Evolutionary conservation across 768 basidiomycete species (phyloP), one percentile per base, ranked within the genome.

Genomic region (Lactifluus echinatus): DNA sequence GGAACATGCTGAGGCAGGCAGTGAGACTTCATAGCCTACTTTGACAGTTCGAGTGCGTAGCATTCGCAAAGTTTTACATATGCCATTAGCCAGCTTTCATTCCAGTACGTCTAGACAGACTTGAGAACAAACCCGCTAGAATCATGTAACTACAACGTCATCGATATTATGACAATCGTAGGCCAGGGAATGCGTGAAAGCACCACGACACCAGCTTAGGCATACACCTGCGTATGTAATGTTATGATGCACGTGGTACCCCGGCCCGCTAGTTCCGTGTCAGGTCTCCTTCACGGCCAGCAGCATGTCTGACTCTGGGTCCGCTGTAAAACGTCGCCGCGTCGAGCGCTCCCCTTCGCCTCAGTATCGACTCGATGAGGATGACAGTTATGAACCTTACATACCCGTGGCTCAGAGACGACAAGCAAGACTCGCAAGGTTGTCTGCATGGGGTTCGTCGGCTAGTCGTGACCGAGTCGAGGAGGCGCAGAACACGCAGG

Each of bases 331-430:
- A 21, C 81, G 70, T 49, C 59, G 77, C 59, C 78, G 78, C 59
- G 78, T 77, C 59, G 57, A 73, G 54, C 81, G 79, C 40, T 79
- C 84, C 45, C 79, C 82, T 0, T 84, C 85, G 15, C 76, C 85
- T 0, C 66, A 61, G 46, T 85, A 82, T 71, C 79, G 76, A 34
- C 74, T 86, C 59, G 79, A 83, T 28, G 80, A 82, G 24, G 72
- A 74, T 53, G 79, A 83, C 49, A 70, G 76, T 21, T 93, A 93
- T 66, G 83, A 87, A 57, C 88, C 89, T 0, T 98, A 97, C 69
- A 72, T 98, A 33, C 84, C 95, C 11, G 85, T 97, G 33, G 80
- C 87, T 15, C 85, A 96, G 69, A 81, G 93, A 51, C 81, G 90
- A 48, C 81, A 88, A 66, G 83, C 85, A 44, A 89, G 85, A 64